Percentiles rank a stretch among this genome's conserved stretches.
Evolutionary conservation across 2,329 filamentous ascomycete species (phyloP).

Genomic region (Teratosphaeriaceae sp.): DNA sequence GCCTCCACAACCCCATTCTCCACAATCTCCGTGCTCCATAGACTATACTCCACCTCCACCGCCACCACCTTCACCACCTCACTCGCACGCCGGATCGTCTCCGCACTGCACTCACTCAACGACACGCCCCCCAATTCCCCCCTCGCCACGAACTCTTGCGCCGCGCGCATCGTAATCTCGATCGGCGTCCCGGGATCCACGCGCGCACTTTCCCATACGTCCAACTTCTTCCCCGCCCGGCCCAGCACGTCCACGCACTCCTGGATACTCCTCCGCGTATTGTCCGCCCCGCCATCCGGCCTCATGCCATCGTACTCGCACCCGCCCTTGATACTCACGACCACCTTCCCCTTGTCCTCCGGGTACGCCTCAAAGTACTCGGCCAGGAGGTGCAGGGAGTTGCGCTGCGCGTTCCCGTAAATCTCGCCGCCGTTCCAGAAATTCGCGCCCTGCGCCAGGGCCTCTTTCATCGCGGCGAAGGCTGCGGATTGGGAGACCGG

Average conservation of each 20-base stretch:
- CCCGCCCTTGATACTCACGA: conserved; percentile 47
- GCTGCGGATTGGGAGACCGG: conserved; percentile 33
- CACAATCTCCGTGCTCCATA: conserved; percentile 52
- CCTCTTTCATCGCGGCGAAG: conserved; percentile 40
- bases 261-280: conserved; percentile 39
- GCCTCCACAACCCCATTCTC: conserved; percentile 51
- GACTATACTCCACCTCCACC: conserved; percentile 55
- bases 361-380: conserved; percentile 48
- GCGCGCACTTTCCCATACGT: conserved; percentile 43
- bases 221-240: conserved; percentile 41
- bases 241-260: conserved; percentile 38
- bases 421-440: conserved; percentile 47
- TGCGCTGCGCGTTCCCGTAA: conserved; percentile 41
- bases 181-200: conserved; percentile 39
- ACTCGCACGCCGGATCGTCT: conserved; percentile 42
- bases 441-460: conserved; percentile 37
- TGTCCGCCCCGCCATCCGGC: conserved; percentile 36
- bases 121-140: conserved; percentile 41
- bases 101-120: conserved; percentile 40
- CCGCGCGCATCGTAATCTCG: conserved; percentile 38
- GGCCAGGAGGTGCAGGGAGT: conserved; percentile 43
- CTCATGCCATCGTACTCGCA: conserved; percentile 27
- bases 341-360: conserved; percentile 44
- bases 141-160: conserved; percentile 30
- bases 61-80: conserved; percentile 50